A percentile compares a stretch with the other conserved stretches of the same genome.
Evolutionary conservation across 176 grass and related monocot species (phyloP).

Genomic region (Aegilops bicornis): DNA sequence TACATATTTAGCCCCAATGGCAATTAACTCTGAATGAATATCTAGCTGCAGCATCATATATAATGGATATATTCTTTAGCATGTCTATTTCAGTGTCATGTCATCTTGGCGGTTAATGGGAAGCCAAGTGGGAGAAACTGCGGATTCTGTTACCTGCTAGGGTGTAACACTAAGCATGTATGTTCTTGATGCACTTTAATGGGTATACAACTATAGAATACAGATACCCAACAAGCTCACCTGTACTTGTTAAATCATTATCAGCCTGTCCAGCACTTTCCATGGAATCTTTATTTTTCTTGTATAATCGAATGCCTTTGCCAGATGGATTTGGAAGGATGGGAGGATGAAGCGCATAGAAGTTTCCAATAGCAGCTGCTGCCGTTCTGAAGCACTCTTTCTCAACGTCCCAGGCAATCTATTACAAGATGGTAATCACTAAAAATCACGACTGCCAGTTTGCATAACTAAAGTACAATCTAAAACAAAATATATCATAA

Average conservation of each 20-base stretch:
- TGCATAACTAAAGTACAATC: background rate
- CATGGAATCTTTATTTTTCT: slow-evolving; percentile 60
- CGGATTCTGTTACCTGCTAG: background rate
- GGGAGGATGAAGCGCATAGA: slow-evolving; percentile 95
- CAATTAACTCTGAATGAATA: slow-evolving; percentile 3
- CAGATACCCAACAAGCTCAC: slow-evolving; percentile 24
- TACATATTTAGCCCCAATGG: background rate
- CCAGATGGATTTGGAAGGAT: slow-evolving; percentile 93
- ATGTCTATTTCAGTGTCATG: no score
- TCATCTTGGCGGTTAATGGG: no score
- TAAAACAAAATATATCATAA: slow-evolving; percentile 29
- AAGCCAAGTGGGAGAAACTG: background rate
- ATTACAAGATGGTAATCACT: slow-evolving; percentile 18
- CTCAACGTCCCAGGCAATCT: slow-evolving; percentile 89
- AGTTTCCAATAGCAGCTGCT: slow-evolving; percentile 79
- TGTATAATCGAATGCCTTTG: slow-evolving; percentile 71
- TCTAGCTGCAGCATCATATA: background rate
- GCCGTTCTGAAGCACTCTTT: slow-evolving; percentile 82
- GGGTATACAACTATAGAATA: slow-evolving; percentile 2
- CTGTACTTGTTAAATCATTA: slow-evolving; percentile 25
- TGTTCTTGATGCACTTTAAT: background rate
- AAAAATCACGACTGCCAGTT: slow-evolving; percentile 4
- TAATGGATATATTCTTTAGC: background rate
- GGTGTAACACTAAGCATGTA: background rate
- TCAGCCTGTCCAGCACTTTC: slow-evolving; percentile 12